Conservation (phyloP, 1,284 basidiomycete genomes). For the Golubevia sp. region DNA sequence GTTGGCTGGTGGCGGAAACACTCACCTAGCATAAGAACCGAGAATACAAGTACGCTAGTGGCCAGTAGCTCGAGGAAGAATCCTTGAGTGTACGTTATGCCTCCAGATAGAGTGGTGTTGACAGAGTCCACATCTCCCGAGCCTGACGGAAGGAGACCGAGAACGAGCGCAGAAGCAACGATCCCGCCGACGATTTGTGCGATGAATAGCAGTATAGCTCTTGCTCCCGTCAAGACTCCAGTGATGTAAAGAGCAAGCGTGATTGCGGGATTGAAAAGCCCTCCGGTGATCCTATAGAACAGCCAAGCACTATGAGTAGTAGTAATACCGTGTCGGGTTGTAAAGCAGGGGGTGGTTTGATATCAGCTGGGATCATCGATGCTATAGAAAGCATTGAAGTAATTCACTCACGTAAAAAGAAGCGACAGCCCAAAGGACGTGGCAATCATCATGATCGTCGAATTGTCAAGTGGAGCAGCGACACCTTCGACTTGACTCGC, state of each 20-base stretch:
- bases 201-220: conserved; percentile 10
- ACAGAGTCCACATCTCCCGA: too few species aligned
- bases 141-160: conserved; percentile 19
- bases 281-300: conserved; percentile 75
- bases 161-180: conserved; percentile 20
- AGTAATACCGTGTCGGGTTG: too few species aligned
- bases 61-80: conserved; percentile 13
- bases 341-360: too few species aligned
- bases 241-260: conserved; percentile 67
- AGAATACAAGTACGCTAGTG: conserved; percentile 2
- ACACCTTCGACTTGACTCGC: conserved; percentile 2
- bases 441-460: conserved; percentile 40
- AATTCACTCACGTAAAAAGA: too few species aligned
- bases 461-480: conserved; percentile 6
- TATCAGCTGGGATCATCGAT: too few species aligned
- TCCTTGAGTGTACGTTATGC: conserved; percentile 20
- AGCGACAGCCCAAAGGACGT: conserved; percentile 31
- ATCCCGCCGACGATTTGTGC: conserved; percentile 32
- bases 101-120: conserved; percentile 12
- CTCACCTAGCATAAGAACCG: not conserved
- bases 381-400: too few species aligned
- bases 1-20: not conserved
- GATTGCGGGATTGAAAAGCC: conserved; percentile 74
- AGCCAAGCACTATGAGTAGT: too few species aligned
- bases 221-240: conserved; percentile 9